Conservation (phyloP, 768 basidiomycete species). For the Psilocybe subaeruginosa region DNA sequence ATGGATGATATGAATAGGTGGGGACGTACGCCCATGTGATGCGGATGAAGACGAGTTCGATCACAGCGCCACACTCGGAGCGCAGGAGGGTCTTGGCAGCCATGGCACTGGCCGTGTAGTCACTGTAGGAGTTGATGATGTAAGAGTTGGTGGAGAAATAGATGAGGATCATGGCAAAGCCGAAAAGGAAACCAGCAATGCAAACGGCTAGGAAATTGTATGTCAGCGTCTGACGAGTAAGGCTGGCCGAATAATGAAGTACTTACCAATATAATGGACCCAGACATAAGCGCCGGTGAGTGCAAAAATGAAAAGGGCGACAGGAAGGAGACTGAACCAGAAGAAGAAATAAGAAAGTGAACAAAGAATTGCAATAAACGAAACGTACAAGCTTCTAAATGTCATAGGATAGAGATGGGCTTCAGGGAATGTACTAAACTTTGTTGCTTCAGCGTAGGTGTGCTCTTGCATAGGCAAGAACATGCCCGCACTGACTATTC, state of each 20-base stretch:
- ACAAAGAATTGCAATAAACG: background rate
- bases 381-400: conserved; percentile 37
- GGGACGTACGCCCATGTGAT: too few relatives aligned
- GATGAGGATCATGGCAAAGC: too few relatives aligned
- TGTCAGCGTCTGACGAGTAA: background rate
- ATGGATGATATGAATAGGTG: too few relatives aligned
- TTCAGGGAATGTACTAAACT: conserved; percentile 40
- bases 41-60: conserved; percentile 9
- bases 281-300: conserved; percentile 43
- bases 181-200: conserved; percentile 12
- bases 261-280: conserved; percentile 41
- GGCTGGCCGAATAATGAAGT: background rate
- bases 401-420: conserved; percentile 46
- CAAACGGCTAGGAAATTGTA: conserved; percentile 27
- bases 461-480: conserved; percentile 38
- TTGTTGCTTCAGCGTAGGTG: conserved; percentile 32
- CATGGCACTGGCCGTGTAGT: conserved; percentile 46
- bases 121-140: conserved; percentile 33
- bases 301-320: conserved; percentile 31
- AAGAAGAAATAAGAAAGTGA: background rate
- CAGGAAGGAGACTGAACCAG: conserved; percentile 28
- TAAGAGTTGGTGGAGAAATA: too few relatives aligned
- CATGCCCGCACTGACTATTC: conserved; percentile 32
- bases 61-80: conserved; percentile 35
- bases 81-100: conserved; percentile 47